Percentiles rank a stretch among this genome's conserved stretches.
Evolutionary conservation across 306 rosid genomes (phyloP).

Genomic region (Spatholobus suberectus): DNA sequence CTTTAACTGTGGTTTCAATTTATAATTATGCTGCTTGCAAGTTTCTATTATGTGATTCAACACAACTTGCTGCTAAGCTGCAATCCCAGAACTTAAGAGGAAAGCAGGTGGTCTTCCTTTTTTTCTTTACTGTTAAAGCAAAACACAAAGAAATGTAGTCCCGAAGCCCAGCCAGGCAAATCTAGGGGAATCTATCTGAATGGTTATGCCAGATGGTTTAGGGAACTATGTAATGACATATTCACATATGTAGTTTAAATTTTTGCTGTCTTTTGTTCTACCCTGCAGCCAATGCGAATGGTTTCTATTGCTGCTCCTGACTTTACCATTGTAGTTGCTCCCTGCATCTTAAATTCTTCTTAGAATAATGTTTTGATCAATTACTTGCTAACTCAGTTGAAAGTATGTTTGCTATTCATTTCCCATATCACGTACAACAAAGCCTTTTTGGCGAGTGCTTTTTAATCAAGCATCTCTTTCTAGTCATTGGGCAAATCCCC

Average conservation of each 20-base stretch:
- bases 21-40: not conserved
- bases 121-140: not conserved
- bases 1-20: not conserved
- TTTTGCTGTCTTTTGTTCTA: not conserved
- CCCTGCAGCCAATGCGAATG: not conserved
- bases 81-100: not conserved
- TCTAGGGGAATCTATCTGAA: not conserved
- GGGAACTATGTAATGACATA: not conserved
- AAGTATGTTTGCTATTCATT: not conserved
- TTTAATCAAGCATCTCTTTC: not conserved
- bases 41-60: slow-evolving; percentile 18
- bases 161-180: not conserved
- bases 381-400: not conserved
- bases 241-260: too few species aligned
- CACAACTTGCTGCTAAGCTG: slow-evolving; percentile 8
- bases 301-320: not conserved
- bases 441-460: slow-evolving; percentile 9
- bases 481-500: not conserved
- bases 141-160: not conserved
- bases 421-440: not conserved
- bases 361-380: not conserved
- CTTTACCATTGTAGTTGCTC: not conserved
- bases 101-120: not conserved
- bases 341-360: not conserved
- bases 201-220: not conserved